Evolutionary conservation across 1,284 basidiomycete species (phyloP).

Genomic region (Ustilago curta): DNA sequence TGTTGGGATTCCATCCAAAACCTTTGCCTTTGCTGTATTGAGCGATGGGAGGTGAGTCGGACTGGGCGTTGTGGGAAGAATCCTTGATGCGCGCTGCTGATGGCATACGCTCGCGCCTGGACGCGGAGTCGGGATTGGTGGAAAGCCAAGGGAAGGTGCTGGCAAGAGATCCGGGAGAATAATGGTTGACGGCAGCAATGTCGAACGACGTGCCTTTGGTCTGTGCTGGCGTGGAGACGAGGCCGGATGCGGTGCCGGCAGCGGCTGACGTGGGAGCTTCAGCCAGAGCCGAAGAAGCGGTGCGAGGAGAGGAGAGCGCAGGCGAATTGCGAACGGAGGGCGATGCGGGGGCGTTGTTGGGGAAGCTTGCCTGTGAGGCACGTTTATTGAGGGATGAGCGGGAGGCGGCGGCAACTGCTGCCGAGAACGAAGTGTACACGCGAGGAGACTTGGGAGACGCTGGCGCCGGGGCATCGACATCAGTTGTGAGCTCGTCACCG

Average conservation of each 20-base stretch:
- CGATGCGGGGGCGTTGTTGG: constrained; percentile 17
- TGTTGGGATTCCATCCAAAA: constrained; percentile 40
- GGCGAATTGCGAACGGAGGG: constrained; percentile 30
- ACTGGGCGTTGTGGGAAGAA: neutral
- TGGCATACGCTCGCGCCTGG: constrained; percentile 15
- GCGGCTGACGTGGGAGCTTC: constrained; percentile 2
- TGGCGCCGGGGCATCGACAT: constrained; percentile 5
- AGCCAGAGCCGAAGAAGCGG: constrained; percentile 9
- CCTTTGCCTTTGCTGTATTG: constrained; percentile 48
- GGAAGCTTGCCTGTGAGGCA: constrained; percentile 22
- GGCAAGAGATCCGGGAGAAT: constrained; percentile 35
- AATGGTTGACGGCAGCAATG: constrained; percentile 28
- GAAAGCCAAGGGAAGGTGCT: constrained; percentile 41
- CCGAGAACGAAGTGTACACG: constrained; percentile 39
- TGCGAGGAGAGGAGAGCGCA: constrained; percentile 33
- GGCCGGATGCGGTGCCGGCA: constrained; percentile 12
- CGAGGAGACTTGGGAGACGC: constrained; percentile 20
- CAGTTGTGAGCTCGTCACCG: constrained; percentile 8
- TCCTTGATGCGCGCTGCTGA: constrained; percentile 8
- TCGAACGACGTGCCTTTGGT: constrained; percentile 24
- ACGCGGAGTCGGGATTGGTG: constrained; percentile 13
- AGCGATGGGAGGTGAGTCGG: constrained; percentile 34
- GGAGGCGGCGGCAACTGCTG: constrained; percentile 46
- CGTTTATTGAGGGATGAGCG: constrained; percentile 44
- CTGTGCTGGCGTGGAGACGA: constrained; percentile 9